Base-by-base conservation (phyloP, 2,329 filamentous ascomycete species). In the Chrysosporium queenslandicum region DNA sequence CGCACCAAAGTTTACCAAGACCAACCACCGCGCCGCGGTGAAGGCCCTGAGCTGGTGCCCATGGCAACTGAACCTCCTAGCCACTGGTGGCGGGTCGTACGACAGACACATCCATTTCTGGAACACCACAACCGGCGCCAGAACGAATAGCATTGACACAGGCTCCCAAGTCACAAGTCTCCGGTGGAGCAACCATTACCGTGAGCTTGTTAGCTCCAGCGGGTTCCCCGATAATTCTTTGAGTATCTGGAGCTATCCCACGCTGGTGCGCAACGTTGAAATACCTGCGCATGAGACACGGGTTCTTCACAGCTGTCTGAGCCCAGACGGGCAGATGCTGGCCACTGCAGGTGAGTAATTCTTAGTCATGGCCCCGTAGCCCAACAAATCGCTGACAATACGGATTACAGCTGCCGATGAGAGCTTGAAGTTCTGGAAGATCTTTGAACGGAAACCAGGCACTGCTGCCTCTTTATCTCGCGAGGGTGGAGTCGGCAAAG, bases 81-180 rank as follows among this genome's bases (percentile, higher is more conserved):
- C 92, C 53, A 97, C 92, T 40, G 92, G 92, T 53, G 92, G 92
- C 65, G 92, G 92, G 61, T 94, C 88, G 40, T 94, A 96, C 71
- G 92, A 98, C 69, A 86, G 89, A 61, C 87, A 96, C 73, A 98
- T 98, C 71, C 92, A 98, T 77, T 98, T 98, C 81, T 98, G 92
- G 92, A 98, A 98, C 79, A 94, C 90, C 43, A 97, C 92, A 20
- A 95, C 91, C 3, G 92, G 92, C 56, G 91, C 92, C 50, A 87
- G 92, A 62, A 90, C 94, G 74, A 98, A 98, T 83, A 94, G 88
- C 79, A 97, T 98, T 70, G 90, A 97, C 70, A 97, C 92, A 37
- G 92, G 92, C 56, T 95, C 89, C 43, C 92, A 98, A 71, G 94
- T 98, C 53, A 98, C 92, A 60, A 92, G 86, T 62, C 81, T 98